Base-by-base conservation (phyloP, 768 basidiomycete species). In the Agaricus bisporus region DNA sequence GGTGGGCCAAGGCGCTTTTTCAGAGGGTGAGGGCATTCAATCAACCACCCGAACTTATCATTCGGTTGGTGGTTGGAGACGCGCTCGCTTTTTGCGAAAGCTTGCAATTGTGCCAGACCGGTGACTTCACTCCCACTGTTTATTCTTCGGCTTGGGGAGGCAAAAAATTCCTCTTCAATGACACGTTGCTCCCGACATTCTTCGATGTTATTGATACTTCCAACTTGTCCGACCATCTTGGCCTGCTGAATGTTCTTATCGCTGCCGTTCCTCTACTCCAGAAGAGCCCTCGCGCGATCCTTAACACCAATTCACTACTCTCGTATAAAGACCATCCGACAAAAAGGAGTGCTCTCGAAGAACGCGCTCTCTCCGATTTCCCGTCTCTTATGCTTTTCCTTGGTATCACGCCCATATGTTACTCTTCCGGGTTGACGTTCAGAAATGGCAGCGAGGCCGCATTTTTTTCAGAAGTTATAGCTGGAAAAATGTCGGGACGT, bases 161-260 rank as follows among this genome's bases (percentile, higher is more conserved):
- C 0, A 45, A 62, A 0, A 59, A 61, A 32, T 66, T 76, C 29
- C 41, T 54, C 20, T 63, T 79, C 7, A 60, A 68, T 41, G 63
- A 57, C 9, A 69, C 72, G 47, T 74, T 76, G 56, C 48, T 49
- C 6, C 28, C 38, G 1, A 32, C 62, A 8, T 43, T 52, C 1
- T 81, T 79, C 58, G 66, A 73, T 54, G 66, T 76, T 49, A 74
- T 81, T 35, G 77, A 81, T 32, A 74, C 78, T 0, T 79, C 78
- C 17, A 79, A 80, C 54, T 64, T 81, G 25, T 57, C 64, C 1
- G 78, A 81, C 58, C 75, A 76, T 57, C 26, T 74, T n/a, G 79
- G 77, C 0, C 60, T 78, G 10, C 55, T 80, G 17, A 81, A 80
- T 49, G 49, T 79, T 39, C 60, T 81, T 4, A 48, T 70, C 29